Evolutionary conservation across 2,329 filamentous ascomycete genomes (phyloP), one percentile per base, ranked within the genome.

Genomic region (Ceratocystis ficicola): DNA sequence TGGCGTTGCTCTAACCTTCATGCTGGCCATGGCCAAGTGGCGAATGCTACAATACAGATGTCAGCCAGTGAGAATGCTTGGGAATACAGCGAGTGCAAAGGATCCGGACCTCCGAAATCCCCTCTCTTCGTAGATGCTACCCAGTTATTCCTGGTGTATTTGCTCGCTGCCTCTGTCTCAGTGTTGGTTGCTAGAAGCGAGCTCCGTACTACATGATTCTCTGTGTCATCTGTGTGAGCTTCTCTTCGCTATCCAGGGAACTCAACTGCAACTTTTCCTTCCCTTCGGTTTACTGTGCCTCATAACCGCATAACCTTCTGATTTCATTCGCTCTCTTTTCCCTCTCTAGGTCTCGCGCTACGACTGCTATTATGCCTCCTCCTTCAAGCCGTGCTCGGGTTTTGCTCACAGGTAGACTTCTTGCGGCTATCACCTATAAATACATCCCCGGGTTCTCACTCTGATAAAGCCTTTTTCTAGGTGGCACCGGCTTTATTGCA

Each of bases 401-500:
- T 20, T 44, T 67, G 15, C 63, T 67, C 5, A 67, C 66, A 3
- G 62, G 66, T 65, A 64, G 22, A 32, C 30, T 10, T 15, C 57
- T 3, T 28, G 5, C 17, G 15, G 8, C 52, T 7, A 7, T 28
- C 8, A n/a, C 10, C 36, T 12, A 12, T 41, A 41, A 12, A 41
- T 36, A 10, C 10, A 36, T 41, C 36, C 10, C 1, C 12, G 8
- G 36, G 36, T 4, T 12, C 30, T 30, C n/a, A 6, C 32, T 36
- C 8, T 46, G 10, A n/a, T 5, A n/a, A 17, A 4, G n/a, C 17
- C 5, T 25, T 28, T 7, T 3, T 44, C 4, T 63, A 79, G 80
- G 80, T 28, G 80, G 78, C 1, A 79, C 75, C 28, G 80, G 81
- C 55, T 83, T 83, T 71, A 81, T 83, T 63, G 81, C 80, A 32